Conservation (phyloP, 495 filamentous ascomycete genomes). For the Lichenothelia convexa region DNA sequence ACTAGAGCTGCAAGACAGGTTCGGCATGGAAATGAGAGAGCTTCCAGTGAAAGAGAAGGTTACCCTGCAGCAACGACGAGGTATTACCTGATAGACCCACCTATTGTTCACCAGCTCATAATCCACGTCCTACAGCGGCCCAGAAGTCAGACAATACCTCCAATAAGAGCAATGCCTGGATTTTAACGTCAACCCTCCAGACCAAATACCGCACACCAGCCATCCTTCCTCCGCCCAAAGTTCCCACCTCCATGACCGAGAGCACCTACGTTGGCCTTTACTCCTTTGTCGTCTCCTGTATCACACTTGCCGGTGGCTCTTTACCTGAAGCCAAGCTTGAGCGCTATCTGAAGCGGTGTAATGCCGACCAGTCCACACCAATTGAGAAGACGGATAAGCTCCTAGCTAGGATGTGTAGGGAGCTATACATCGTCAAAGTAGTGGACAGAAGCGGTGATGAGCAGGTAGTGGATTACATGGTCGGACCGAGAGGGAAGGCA, state of each 20-base stretch:
- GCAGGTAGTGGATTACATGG: constrained; percentile 54
- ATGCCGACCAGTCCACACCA: constrained; percentile 56
- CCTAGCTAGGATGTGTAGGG: constrained; percentile 53
- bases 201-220: constrained; percentile 33
- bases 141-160: constrained; percentile 31
- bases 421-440: constrained; percentile 67
- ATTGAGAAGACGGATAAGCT: constrained; percentile 59
- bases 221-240: constrained; percentile 50
- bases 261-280: constrained; percentile 64
- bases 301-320: constrained; percentile 49
- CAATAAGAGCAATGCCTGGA: constrained; percentile 48
- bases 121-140: constrained; percentile 28
- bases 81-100: constrained; percentile 21
- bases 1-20: constrained; percentile 34
- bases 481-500: constrained; percentile 69
- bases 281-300: constrained; percentile 58
- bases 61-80: constrained; percentile 55
- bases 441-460: constrained; percentile 29
- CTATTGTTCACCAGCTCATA: background rate
- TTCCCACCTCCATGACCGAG: constrained; percentile 45
- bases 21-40: constrained; percentile 78
- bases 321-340: constrained; percentile 40
- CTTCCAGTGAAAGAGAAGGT: constrained; percentile 64
- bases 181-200: constrained; percentile 55
- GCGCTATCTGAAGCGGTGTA: constrained; percentile 54